phyloP scores from a whole-genome alignment of 129 eudicot genomes.

The Dittrichia graveolens region DNA sequence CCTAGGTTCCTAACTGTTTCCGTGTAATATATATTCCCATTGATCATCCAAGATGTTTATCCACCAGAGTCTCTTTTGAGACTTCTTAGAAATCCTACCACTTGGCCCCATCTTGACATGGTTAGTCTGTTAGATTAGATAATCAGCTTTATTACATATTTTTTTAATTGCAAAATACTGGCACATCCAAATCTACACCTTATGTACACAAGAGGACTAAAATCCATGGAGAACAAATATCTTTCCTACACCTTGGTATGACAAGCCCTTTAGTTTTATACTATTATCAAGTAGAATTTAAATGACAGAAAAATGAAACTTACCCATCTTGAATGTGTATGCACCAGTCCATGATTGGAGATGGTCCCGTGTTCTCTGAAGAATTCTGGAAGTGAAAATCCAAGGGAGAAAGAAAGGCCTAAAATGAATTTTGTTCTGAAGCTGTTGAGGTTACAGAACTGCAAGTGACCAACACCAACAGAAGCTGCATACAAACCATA shows the following conservation, averaged over 20 bases:
- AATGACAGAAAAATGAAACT: neutral
- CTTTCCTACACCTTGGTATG: neutral
- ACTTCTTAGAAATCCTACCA: too few species aligned
- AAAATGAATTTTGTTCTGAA: constrained; percentile 69
- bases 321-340: constrained; percentile 76
- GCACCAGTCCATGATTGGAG: constrained; percentile 45
- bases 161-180: too few species aligned
- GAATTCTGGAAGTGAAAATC: constrained; percentile 70
- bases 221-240: too few species aligned
- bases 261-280: neutral
- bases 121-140: too few species aligned
- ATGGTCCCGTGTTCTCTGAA: constrained; percentile 51
- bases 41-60: too few species aligned
- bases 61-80: too few species aligned
- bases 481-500: constrained; percentile 49
- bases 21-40: too few species aligned
- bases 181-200: too few species aligned
- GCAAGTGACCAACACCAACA: constrained; percentile 65
- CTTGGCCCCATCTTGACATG: too few species aligned
- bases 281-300: neutral
- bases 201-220: too few species aligned
- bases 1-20: too few species aligned
- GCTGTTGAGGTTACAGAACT: constrained; percentile 76
- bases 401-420: constrained; percentile 68
- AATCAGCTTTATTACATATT: too few species aligned